Conservation (phyloP, 2,329 filamentous ascomycete genomes). For the Mycosphaerelloides madeirae region DNA sequence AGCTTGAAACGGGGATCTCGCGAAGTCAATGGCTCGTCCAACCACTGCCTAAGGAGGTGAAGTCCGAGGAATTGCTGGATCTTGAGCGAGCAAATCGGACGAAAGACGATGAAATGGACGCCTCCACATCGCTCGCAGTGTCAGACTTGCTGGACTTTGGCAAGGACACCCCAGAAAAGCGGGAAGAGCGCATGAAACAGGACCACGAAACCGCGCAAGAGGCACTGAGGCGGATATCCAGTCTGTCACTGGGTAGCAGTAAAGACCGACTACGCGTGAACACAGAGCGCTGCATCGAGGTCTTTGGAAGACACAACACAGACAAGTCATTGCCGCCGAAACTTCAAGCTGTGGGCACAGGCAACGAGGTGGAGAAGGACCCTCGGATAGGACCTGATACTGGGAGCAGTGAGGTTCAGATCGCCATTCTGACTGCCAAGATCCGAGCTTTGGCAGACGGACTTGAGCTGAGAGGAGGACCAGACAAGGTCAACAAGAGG, state of each 20-base stretch:
- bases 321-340: constrained; percentile 65
- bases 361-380: constrained; percentile 36
- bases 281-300: constrained; percentile 75
- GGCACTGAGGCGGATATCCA: constrained; percentile 74
- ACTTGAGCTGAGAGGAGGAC: constrained; percentile 65
- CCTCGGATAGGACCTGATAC: constrained; percentile 84
- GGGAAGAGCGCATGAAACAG: constrained; percentile 30
- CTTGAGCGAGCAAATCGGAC: background rate
- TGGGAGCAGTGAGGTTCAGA: constrained; percentile 94
- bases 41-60: constrained; percentile 2
- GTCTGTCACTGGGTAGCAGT: constrained; percentile 69
- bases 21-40: constrained; percentile 58
- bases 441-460: constrained; percentile 75
- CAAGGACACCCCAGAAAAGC: constrained; percentile 43
- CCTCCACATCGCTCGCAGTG: no score
- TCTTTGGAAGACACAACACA: constrained; percentile 87
- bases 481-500: constrained; percentile 91
- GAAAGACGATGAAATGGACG: background rate
- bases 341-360: constrained; percentile 25
- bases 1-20: constrained; percentile 62
- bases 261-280: constrained; percentile 78
- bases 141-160: background rate
- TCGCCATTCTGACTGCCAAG: constrained; percentile 90
- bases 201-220: constrained; percentile 59
- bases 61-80: constrained; percentile 2